These are phyloP conservation scores for Leishmania tropica DNA, from an alignment of 208 protist genomes.

Conservation along the genomic window DNA sequence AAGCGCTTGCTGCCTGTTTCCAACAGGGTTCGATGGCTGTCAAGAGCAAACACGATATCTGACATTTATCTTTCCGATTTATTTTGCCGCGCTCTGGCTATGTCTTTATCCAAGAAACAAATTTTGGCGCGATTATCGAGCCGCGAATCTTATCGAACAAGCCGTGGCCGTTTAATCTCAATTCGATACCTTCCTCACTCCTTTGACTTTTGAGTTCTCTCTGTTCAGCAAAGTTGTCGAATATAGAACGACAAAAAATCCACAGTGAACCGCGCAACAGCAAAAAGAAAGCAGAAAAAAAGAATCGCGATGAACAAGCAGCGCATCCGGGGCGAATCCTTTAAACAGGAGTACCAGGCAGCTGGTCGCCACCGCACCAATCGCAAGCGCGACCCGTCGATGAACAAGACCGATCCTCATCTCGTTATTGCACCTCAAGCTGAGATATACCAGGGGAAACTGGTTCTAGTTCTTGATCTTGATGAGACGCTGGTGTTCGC, in stretches of 20 bases:
- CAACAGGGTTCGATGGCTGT: background rate
- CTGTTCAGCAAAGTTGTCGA: background rate
- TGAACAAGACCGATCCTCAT: constrained; percentile 82
- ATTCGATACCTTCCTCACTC: background rate
- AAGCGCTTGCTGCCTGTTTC: background rate
- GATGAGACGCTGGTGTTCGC: constrained; percentile 93
- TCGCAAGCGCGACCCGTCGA: constrained; percentile 88
- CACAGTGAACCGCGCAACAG: constrained; percentile 2
- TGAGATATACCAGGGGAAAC: constrained; percentile 74
- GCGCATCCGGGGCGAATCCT: constrained; percentile 89
- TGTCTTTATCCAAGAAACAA: background rate
- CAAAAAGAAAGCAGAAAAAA: background rate
- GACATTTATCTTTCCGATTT: background rate
- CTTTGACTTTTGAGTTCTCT: background rate
- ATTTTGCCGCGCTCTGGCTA: background rate
- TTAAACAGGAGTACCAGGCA: constrained; percentile 94
- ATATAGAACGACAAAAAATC: background rate
- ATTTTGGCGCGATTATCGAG: background rate
- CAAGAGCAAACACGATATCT: background rate
- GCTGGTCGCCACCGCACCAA: constrained; percentile 54
- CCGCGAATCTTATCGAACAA: background rate
- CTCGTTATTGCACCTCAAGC: constrained; percentile 84
- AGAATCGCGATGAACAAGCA: constrained; percentile 44
- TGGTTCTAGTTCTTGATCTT: constrained; percentile 89
- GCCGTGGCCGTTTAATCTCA: background rate